Evolutionary conservation across 2,329 filamentous ascomycete genomes (phyloP).

Genomic region (Neoarthrinium moseri): DNA sequence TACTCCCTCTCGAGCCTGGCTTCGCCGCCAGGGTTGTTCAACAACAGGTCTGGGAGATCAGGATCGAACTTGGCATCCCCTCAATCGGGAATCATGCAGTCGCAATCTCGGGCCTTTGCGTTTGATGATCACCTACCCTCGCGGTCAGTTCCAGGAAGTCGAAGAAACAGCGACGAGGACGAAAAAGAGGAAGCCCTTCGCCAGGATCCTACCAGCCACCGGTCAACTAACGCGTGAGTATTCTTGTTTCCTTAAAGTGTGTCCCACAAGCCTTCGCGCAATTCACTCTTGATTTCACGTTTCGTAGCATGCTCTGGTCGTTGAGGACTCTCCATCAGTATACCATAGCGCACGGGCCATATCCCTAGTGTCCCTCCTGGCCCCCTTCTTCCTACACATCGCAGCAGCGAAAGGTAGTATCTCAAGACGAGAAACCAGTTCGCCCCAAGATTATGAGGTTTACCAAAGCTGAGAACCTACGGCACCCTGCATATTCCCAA

Average conservation of each 20-base stretch:
- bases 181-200: conserved; percentile 77
- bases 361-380: neutral
- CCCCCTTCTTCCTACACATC: neutral
- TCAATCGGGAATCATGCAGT: conserved; percentile 60
- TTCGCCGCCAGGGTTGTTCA: conserved; percentile 74
- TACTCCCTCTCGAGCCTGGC: conserved; percentile 88
- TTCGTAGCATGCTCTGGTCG: conserved; percentile 4
- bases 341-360: neutral
- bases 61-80: conserved; percentile 81
- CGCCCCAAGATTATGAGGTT: too few relatives aligned
- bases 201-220: conserved; percentile 68
- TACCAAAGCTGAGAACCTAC: too few relatives aligned
- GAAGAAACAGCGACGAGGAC: conserved; percentile 88
- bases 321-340: neutral
- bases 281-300: too few relatives aligned
- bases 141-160: conserved; percentile 80
- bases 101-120: conserved; percentile 38
- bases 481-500: too few relatives aligned
- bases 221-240: conserved; percentile 78
- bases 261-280: too few relatives aligned
- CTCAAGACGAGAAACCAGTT: too few relatives aligned
- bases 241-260: too few relatives aligned
- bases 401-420: neutral
- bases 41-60: conserved; percentile 71
- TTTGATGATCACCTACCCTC: conserved; percentile 70